Evolutionary conservation across 2,329 filamentous ascomycete species (phyloP).

Genomic region (Fusarium compactum): DNA sequence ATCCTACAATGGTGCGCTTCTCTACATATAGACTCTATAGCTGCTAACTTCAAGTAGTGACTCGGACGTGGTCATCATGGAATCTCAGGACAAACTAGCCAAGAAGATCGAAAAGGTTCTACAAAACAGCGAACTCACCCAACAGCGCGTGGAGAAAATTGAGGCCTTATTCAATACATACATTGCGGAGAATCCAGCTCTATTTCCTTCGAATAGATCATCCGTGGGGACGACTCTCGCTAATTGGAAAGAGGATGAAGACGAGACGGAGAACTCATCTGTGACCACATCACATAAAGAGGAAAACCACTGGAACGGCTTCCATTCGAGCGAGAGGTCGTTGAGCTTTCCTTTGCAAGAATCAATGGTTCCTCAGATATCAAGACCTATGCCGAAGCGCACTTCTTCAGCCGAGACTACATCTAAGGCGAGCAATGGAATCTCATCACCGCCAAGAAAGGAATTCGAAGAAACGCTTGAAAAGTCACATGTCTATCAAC

Average conservation of each 20-base stretch:
- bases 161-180: conserved; percentile 26
- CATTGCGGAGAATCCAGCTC: conserved; percentile 8
- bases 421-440: neutral
- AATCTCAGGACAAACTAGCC: conserved; percentile 13
- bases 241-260: conserved; percentile 9
- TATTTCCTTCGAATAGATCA: neutral
- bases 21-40: accelerated
- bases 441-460: neutral
- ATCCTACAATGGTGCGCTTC: conserved; percentile 13
- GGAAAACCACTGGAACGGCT: neutral
- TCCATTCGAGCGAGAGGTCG: neutral
- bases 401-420: conserved; percentile 10
- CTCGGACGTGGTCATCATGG: conserved; percentile 18
- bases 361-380: neutral
- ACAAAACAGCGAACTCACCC: conserved; percentile 7
- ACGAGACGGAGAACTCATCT: neutral
- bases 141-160: conserved; percentile 5
- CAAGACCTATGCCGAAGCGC: neutral
- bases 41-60: neutral
- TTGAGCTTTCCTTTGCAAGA: neutral
- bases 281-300: conserved; percentile 5
- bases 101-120: conserved; percentile 19
- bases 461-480: conserved; percentile 8
- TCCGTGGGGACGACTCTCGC: conserved; percentile 8
- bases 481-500: conserved; percentile 11